Base-by-base conservation (phyloP, 73 alveolate genomes). In the Paramecium biaurelia region DNA sequence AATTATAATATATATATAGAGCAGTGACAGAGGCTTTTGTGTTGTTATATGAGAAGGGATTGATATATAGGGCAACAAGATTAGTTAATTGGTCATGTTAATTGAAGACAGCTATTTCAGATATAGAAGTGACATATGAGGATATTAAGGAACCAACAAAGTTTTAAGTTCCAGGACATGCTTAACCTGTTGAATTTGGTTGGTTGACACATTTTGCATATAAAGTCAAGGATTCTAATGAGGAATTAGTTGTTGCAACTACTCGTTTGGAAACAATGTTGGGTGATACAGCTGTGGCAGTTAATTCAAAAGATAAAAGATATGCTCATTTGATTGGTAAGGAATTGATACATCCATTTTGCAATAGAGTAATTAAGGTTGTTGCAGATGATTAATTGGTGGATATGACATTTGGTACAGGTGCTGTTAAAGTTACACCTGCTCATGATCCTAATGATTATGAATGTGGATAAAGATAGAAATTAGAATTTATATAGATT, bases 381-480 rank as follows among this genome's bases (percentile, higher is more conserved):
- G 92, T 96, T 35, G 98, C 98, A 21, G 99, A 96, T 92, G 94
- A 84, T 42, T 93, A 94, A 53, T 92, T 98, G 23, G 99, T 98
- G 57, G 99, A 98, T 93, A 98, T 96, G 99, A 85, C 94, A 92
- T 99, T 97, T 89, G 99, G 99, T 57, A 98, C 99, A 15, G 99
- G 99, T 34, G 99, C 99, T 10, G 99, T 99, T 85, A 99, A 99
- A 94, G 96, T 99, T 70, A 99, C 99, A 43, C 99, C 99, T 4
- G 99, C 99, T 37, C 99, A 99, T 93, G 99, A 99, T 92, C 99
- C 98, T 70, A 99, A 98, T 96, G 99, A 99, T 95, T 99, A 93
- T 93, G 98, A 96, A 86, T 97, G 99, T 92, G 99, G 99, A 56
- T 94, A 92, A 92, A 93, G 99, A 57, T 96, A 99, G 93, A 94